Conservation (phyloP, 495 filamentous ascomycete genomes). For the Penicillium diatomitis region DNA sequence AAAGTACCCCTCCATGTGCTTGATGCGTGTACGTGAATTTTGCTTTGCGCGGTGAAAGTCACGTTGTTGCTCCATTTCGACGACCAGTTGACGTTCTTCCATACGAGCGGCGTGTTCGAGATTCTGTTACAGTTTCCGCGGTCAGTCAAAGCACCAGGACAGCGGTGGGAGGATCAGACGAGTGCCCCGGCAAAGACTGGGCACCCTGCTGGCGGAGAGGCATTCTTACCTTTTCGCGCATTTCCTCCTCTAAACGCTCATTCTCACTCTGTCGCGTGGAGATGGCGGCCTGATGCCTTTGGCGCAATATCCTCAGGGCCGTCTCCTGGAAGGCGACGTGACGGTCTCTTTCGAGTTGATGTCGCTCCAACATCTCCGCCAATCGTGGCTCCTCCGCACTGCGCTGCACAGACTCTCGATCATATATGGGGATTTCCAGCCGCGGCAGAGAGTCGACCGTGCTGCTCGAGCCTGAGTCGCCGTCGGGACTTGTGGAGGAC, state of each 20-base stretch:
- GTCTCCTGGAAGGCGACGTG: conserved; percentile 44
- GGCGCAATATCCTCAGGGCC: conserved; percentile 22
- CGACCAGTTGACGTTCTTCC: conserved; percentile 66
- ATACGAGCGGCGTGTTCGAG: conserved; percentile 44
- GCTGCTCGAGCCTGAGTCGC: background rate
- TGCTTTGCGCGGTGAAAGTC: conserved; percentile 48
- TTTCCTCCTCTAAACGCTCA: conserved; percentile 38
- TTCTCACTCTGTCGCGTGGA: conserved; percentile 20
- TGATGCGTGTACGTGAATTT: conserved; percentile 59
- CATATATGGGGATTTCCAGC: conserved; percentile 32
- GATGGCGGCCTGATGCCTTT: conserved; percentile 26
- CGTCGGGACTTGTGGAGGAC: conserved; percentile 1
- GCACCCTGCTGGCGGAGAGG: too few species aligned
- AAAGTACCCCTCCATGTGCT: conserved; percentile 75
- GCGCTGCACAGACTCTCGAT: conserved; percentile 30
- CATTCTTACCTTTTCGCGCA: conserved; percentile 43
- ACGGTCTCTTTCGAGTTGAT: conserved; percentile 48
- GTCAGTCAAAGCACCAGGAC: too few species aligned
- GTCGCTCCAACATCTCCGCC: conserved; percentile 40
- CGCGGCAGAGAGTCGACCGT: conserved; percentile 14
- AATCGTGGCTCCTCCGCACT: conserved; percentile 42
- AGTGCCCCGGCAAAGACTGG: too few species aligned
- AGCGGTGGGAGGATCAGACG: too few species aligned
- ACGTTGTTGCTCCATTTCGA: conserved; percentile 54
- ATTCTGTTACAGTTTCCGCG: conserved; percentile 24